These are phyloP conservation scores for Rhodotorula paludigena DNA, from an alignment of 768 basidiomycete species.

Conservation along the genomic window DNA sequence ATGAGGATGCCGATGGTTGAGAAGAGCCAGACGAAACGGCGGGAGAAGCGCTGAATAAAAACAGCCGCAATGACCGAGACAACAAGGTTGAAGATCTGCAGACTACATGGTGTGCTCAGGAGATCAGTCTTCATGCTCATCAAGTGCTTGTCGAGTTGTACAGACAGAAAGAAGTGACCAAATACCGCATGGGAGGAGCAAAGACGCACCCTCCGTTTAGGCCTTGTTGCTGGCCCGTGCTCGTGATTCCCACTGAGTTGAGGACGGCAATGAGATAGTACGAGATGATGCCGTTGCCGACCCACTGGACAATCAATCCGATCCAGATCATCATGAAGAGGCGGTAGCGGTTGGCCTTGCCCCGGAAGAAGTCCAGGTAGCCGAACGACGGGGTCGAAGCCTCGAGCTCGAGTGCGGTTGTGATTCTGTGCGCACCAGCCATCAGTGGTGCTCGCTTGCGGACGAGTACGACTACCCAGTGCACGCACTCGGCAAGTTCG, in stretches of 20 bases:
- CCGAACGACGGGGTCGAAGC: not conserved
- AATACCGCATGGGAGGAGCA: no score
- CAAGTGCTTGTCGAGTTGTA: no score
- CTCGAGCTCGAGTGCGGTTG: slow-evolving; percentile 13
- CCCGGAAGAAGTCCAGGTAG: slow-evolving; percentile 20
- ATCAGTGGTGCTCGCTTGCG: no score
- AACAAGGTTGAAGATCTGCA: slow-evolving; percentile 35
- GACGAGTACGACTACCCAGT: no score
- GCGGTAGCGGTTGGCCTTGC: slow-evolving; percentile 23
- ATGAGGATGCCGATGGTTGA: not conserved
- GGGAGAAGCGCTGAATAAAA: slow-evolving; percentile 42
- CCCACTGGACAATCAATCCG: slow-evolving; percentile 3
- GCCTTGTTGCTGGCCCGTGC: slow-evolving; percentile 26
- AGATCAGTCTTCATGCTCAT: no score
- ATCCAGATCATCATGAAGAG: slow-evolving; percentile 24
- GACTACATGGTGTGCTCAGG: not conserved
- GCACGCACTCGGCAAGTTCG: slow-evolving; percentile 11
- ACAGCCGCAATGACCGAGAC: slow-evolving; percentile 24
- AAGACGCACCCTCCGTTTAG: slow-evolving; percentile 22
- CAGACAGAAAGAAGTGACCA: not conserved
- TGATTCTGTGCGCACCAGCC: not conserved
- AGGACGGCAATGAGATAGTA: slow-evolving; percentile 29
- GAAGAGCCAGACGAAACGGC: slow-evolving; percentile 14
- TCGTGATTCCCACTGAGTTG: slow-evolving; percentile 28
- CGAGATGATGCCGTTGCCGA: slow-evolving; percentile 22